Percentiles rank a stretch among this genome's conserved stretches.
Conservation (phyloP, 192 early-diverging fungal species). For the Gaertneriomyces sp. region DNA sequence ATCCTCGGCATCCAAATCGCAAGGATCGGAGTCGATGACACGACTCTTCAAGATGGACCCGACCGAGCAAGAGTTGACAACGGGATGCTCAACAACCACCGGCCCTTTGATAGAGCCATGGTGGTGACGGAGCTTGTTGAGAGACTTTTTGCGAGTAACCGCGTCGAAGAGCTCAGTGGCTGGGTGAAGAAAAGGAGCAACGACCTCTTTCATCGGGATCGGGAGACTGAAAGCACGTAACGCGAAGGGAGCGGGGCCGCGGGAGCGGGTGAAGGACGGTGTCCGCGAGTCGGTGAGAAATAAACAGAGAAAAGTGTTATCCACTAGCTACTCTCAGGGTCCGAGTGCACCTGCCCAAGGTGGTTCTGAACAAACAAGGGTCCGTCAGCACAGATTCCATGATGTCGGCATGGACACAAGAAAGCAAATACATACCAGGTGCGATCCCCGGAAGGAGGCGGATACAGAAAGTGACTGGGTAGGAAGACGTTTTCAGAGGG, state of each 20-base stretch:
- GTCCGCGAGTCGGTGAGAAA: background rate
- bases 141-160: background rate
- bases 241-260: conserved; percentile 8
- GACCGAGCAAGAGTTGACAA: conserved; percentile 26
- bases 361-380: conserved; percentile 12
- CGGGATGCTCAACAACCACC: background rate
- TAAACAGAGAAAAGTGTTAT: background rate
- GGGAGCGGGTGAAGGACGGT: background rate
- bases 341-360: conserved; percentile 28
- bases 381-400: background rate
- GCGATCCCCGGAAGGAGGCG: conserved; percentile 28
- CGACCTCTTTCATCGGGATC: conserved; percentile 28
- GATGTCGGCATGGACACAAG: background rate
- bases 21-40: conserved; percentile 24
- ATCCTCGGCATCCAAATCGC: conserved; percentile 53
- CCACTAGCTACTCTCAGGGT: conserved; percentile 3
- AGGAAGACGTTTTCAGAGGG: conserved; percentile 18
- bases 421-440: conserved; percentile 16
- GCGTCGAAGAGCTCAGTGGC: background rate
- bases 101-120: background rate
- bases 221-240: background rate
- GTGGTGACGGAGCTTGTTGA: background rate
- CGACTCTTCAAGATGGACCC: conserved; percentile 28
- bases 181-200: conserved; percentile 9
- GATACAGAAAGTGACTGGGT: conserved; percentile 15